Evolutionary conservation across 192 early-diverging fungal genomes (phyloP), one percentile per base, ranked within the genome.

Genomic region (Neocallimastix lanati): DNA sequence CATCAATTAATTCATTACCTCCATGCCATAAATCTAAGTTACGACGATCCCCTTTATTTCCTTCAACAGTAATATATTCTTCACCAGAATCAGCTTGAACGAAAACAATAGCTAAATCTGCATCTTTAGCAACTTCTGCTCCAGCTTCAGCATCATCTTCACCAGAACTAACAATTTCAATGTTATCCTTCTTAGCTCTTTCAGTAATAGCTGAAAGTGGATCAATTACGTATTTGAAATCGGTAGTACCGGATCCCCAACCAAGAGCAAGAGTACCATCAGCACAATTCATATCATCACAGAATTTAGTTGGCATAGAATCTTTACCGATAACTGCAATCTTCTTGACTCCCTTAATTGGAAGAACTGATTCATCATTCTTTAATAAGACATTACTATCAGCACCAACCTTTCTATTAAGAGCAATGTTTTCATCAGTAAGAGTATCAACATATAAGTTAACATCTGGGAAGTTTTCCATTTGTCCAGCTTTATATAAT

Each of bases 21-120:
- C 85, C 83, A 77, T 90, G 38, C 89, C 89, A 92, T 14, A 92
- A 77, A 21, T 50, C 82, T 28, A 92, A 80, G 77, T 89, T 77
- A 28, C 86, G 86, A 18, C 91, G 81, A 78, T 92, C 91, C 25
- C 91, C 91, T 37, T 36, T 33, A 80, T 92, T 89, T 0, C 85
- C 88, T 29, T 92, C 88, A 67, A 88, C 84, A 67, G 81, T 87
- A 28, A 88, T 79, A 81, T 84, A 80, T 28, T 80, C 80, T 78
- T 80, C 80, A 6, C 80, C 80, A 80, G 78, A 80, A 35, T 80
- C 80, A 11, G 80, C 29, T 28, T 28, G 28, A 28, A 38, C 80
- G 12, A 80, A 80, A 35, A 80, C 80, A 6, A 78, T 28, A 11
- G 78, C 78, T 6, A 80, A 6, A 80, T 79, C 77, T 77, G 80